These are phyloP conservation scores for Ensete glaucum DNA, from an alignment of 176 grass and related monocot genomes.

Conservation along the genomic window DNA sequence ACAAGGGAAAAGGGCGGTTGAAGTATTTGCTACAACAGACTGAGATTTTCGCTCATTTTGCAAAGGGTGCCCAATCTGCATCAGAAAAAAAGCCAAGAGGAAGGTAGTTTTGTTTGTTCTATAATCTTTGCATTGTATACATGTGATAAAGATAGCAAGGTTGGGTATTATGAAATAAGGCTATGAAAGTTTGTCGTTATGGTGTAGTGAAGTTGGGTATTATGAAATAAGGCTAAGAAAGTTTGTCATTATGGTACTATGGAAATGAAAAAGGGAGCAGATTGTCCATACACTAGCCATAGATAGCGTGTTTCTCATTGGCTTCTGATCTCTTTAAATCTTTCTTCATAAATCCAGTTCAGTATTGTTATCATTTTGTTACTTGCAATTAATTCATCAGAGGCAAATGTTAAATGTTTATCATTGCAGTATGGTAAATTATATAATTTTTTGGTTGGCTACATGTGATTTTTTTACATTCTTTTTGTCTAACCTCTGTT, in stretches of 20 bases:
- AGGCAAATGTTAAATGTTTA: neutral
- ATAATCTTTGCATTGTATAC: constrained; percentile 14
- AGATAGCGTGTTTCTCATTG: too few relatives aligned
- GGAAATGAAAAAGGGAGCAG: neutral
- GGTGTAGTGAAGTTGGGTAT: too few relatives aligned
- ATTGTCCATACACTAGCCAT: neutral
- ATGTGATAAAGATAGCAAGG: neutral
- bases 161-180: too few relatives aligned
- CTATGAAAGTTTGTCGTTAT: too few relatives aligned
- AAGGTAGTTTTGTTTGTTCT: constrained; percentile 29
- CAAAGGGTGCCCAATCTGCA: constrained; percentile 54
- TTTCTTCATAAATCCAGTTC: neutral
- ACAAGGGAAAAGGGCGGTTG: constrained; percentile 74
- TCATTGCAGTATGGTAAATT: too few relatives aligned
- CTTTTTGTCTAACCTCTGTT: too few relatives aligned
- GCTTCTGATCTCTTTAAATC: neutral
- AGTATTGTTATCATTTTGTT: neutral
- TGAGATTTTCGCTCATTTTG: constrained; percentile 91
- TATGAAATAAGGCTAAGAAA: neutral
- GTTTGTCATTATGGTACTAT: neutral
- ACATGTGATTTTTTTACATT: too few relatives aligned
- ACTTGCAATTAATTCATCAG: neutral
- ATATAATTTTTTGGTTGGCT: too few relatives aligned
- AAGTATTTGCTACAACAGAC: constrained; percentile 90
- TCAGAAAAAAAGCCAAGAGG: constrained; percentile 74